These are phyloP conservation scores for Curvularia hawaiiensis DNA, from an alignment of 2,329 filamentous ascomycete genomes.

Conservation along the genomic window DNA sequence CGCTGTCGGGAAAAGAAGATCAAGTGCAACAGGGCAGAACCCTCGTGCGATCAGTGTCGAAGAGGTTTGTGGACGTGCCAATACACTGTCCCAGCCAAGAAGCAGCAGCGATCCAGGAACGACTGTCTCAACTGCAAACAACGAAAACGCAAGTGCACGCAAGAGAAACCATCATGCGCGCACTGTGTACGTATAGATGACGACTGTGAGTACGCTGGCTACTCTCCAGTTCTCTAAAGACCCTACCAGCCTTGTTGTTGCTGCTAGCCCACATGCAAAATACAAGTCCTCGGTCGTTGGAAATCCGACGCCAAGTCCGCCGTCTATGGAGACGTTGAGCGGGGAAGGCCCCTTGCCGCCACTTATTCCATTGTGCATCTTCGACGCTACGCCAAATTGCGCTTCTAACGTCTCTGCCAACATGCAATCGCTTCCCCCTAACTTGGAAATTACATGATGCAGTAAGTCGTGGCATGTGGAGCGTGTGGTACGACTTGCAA, in stretches of 20 bases:
- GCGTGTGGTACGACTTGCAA: not conserved
- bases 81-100: constrained; percentile 24
- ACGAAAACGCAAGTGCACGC: constrained; percentile 39
- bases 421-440: not conserved
- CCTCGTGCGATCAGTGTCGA: constrained; percentile 39
- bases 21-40: constrained; percentile 39
- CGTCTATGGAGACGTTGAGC: not conserved
- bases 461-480: constrained; percentile 3
- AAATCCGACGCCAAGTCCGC: not conserved
- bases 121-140: constrained; percentile 39
- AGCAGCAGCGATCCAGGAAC: constrained; percentile 38
- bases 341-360: not conserved
- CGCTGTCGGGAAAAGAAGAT: constrained; percentile 37
- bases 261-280: not conserved
- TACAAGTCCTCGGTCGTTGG: not conserved
- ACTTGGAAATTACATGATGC: not conserved
- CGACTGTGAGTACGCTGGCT: constrained; percentile 34
- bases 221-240: constrained; percentile 16
- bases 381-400: not conserved
- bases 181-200: constrained; percentile 38
- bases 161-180: constrained; percentile 38
- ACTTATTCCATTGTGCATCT: not conserved
- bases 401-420: constrained; percentile 1
- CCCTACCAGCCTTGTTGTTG: not conserved
- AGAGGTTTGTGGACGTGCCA: constrained; percentile 38